Base-by-base conservation (phyloP, 768 basidiomycete genomes). In the Auricularia heimuer region DNA sequence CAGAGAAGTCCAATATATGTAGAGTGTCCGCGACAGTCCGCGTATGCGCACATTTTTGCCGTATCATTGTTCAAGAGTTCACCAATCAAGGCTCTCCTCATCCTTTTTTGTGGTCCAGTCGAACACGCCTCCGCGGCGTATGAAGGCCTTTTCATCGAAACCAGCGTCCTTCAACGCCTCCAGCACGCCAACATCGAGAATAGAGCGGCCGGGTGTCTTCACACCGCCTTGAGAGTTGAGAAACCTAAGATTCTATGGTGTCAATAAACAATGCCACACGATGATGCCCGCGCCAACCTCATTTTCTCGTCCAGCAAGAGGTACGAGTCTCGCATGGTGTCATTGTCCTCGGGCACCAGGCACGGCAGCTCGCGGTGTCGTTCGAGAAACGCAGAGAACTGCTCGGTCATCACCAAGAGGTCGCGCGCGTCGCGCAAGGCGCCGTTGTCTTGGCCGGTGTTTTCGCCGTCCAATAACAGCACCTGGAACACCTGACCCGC, bases 291-390 rank as follows among this genome's bases (percentile, higher is more conserved):
- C 18, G 63, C 16, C 21, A 63, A 71, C 78, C 77, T 61, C 76
- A 76, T 78, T 10, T 68, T 61, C 68, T 79, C 77, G 64, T 79
- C 77, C 0, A 77, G 64, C 21, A 71, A 70, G 24, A 79, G 65
- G 64, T 77, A 77, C 1, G 77, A 77, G 62, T 76, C 76, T 62
- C 72, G 74, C 76, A 78, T 78, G 3, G 73, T 65, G 3, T 75
- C 70, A 62, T 79, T 79, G 64, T 72, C 70, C 63, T 79, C 78
- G 0, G 73, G 74, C 18, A 78, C 74, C 18, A 78, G 74, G 37
- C 68, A 73, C 3, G 42, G 14, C 45, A 74, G 73, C 0, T 29
- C 42, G 33, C 51, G 45, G 64, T 77, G 77, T 36, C 75, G 68
- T 8, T 70, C 71, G 21, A 77, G 65, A 64, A 78, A 78, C 3